Base-by-base conservation (phyloP, 768 basidiomycete genomes). In the Tremella yokohamensis region DNA sequence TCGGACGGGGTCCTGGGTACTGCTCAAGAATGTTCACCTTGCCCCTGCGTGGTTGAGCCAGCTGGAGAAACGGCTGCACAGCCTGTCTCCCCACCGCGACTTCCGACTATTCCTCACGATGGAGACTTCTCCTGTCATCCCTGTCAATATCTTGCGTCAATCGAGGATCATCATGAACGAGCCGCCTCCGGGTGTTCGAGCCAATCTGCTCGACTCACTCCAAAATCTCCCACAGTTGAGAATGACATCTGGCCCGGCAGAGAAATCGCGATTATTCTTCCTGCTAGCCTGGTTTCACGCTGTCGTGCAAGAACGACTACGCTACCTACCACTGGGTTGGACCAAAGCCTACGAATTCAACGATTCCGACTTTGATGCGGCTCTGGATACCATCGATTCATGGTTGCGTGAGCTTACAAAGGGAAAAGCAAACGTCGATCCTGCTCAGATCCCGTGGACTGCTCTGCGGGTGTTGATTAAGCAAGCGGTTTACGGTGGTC, bases 281-380 rank as follows among this genome's bases (percentile, higher is more conserved):
- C 81, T 97, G 34, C 83, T 98, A 26, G 90, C 96, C 1, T 99
- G 94, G 93, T 96, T 98, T 87, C 96, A 99, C 70, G 93, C 96
- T 12, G 85, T 98, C 18, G 87, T 98, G 0, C 93, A 96, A 78
- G 96, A 98, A 77, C 89, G 96, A 61, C 81, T 98, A 12, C 89
- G 94, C 40, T 99, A 97, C 75, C 89, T 87, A 8, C 96, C 96
- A 6, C 80, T 99, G 15, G 94, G 96, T 0, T 99, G 94, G 92
- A 93, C 88, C 75, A 90, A 96, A 78, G 82, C 82, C 0, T 98
- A 98, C 78, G 96, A 98, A 76, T 98, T 98, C 84, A 99, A 99
- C 77, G 93, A 98, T 74, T 96, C 94, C 3, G 96, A 99, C 73
- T 88, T 96, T 83, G 84, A 88, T 15, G 88, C 94, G 11, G 93